phyloP scores from a whole-genome alignment of 163 green algal species.

The Coccomyxa subellipsoidea region DNA sequence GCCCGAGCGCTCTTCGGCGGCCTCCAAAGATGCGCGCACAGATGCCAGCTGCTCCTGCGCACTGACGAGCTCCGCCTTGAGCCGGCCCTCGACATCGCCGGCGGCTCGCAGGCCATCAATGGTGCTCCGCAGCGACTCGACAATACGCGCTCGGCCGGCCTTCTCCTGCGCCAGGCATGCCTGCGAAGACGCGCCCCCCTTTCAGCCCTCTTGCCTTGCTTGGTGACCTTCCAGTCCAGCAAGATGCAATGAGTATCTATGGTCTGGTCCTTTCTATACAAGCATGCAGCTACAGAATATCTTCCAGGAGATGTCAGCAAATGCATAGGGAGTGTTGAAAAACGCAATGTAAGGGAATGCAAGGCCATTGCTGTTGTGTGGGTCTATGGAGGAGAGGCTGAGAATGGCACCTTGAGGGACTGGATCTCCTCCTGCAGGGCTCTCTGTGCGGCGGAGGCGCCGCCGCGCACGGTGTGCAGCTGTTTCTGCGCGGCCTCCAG shows the following conservation, averaged over 20 bases:
- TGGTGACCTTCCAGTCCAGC: too few relatives aligned
- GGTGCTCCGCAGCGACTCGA: constrained; percentile 20
- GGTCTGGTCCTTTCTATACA: too few relatives aligned
- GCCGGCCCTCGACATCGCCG: constrained; percentile 20
- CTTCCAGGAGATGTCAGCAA: too few relatives aligned
- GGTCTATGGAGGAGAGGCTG: too few relatives aligned
- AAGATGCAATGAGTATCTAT: too few relatives aligned
- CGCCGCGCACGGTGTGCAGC: constrained; percentile 16
- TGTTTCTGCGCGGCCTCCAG: constrained; percentile 13
- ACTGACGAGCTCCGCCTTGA: constrained; percentile 24
- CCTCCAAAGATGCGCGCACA: neutral
- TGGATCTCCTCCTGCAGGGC: constrained; percentile 24
- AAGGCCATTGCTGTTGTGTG: too few relatives aligned
- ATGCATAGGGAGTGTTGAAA: too few relatives aligned
- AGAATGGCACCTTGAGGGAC: constrained; percentile 6
- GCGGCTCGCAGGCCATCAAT: constrained; percentile 21
- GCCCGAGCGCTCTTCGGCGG: neutral
- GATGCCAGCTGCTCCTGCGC: constrained; percentile 24
- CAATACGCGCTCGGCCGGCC: constrained; percentile 10
- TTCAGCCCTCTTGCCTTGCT: neutral
- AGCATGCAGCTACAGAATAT: too few relatives aligned
- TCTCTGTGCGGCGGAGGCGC: constrained; percentile 7
- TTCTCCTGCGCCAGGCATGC: constrained; percentile 25
- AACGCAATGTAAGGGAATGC: neutral
- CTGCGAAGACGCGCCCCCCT: constrained; percentile 11